Evolutionary conservation across 306 rosid species (phyloP).

Genomic region (Vachellia collinsii): DNA sequence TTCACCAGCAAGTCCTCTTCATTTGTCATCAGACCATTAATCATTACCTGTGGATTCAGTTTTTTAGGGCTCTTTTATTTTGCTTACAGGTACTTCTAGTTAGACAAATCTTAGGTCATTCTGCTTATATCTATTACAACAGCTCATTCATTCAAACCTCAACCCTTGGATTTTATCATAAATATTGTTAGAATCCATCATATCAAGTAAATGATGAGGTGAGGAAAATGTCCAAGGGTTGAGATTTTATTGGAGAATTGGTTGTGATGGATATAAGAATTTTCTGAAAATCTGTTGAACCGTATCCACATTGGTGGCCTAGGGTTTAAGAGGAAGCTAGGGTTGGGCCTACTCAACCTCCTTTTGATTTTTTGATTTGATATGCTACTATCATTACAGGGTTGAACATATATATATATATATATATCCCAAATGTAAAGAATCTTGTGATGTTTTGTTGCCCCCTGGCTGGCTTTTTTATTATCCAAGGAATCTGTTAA

Average conservation of each 20-base stretch:
- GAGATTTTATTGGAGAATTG: background rate
- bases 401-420: background rate
- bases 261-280: background rate
- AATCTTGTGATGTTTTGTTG: background rate
- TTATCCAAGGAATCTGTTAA: background rate
- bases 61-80: background rate
- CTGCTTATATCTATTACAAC: background rate
- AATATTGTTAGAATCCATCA: background rate
- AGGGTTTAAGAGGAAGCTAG: background rate
- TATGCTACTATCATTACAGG: background rate
- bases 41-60: background rate
- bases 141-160: background rate
- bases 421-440: background rate
- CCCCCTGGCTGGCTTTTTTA: background rate
- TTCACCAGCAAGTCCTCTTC: slow-evolving; percentile 55
- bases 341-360: background rate
- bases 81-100: background rate
- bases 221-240: background rate
- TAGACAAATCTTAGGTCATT: background rate
- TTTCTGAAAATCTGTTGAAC: background rate
- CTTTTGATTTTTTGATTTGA: background rate
- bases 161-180: background rate
- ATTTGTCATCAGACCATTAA: slow-evolving; percentile 29
- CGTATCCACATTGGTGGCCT: background rate
- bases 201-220: background rate